Evolutionary conservation across 2,329 filamentous ascomycete genomes (phyloP).

Genomic region (Peltaster fructicola): DNA sequence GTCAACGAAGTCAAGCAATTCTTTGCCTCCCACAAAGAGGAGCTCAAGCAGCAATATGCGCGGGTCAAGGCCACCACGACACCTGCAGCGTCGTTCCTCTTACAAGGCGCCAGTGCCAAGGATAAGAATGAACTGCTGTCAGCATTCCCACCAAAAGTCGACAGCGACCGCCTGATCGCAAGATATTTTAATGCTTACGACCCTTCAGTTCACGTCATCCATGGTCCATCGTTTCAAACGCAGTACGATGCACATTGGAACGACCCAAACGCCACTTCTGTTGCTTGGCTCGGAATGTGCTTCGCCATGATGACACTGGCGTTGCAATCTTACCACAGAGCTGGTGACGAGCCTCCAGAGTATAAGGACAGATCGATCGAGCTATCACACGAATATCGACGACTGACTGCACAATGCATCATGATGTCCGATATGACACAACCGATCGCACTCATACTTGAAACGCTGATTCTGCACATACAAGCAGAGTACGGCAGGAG

Average conservation of each 20-base stretch:
- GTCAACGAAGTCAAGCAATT: constrained; percentile 90
- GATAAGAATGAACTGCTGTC: constrained; percentile 62
- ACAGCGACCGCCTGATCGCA: constrained; percentile 67
- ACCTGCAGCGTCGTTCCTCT: constrained; percentile 56
- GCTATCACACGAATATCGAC: constrained; percentile 39
- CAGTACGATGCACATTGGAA: constrained; percentile 52
- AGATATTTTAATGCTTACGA: constrained; percentile 79
- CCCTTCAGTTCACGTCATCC: constrained; percentile 38
- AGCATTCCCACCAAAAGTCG: constrained; percentile 62
- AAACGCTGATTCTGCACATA: constrained; percentile 58
- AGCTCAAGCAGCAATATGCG: constrained; percentile 65
- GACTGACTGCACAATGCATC: constrained; percentile 61
- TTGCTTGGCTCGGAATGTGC: constrained; percentile 63
- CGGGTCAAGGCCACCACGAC: constrained; percentile 46
- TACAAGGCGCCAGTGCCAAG: constrained; percentile 52
- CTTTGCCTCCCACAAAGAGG: constrained; percentile 71
- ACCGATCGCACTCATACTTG: constrained; percentile 56
- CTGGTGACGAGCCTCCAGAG: constrained; percentile 63
- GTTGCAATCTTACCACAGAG: constrained; percentile 61
- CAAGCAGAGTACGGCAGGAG: constrained; percentile 58
- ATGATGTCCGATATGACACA: constrained; percentile 61
- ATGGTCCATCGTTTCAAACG: constrained; percentile 65
- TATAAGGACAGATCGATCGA: constrained; percentile 47
- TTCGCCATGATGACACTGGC: constrained; percentile 63
- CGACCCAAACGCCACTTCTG: constrained; percentile 50